Percentiles rank a stretch among this genome's conserved stretches.
Evolutionary conservation across 495 filamentous ascomycete genomes (phyloP).

Genomic region (Penicillium simplicissimum): DNA sequence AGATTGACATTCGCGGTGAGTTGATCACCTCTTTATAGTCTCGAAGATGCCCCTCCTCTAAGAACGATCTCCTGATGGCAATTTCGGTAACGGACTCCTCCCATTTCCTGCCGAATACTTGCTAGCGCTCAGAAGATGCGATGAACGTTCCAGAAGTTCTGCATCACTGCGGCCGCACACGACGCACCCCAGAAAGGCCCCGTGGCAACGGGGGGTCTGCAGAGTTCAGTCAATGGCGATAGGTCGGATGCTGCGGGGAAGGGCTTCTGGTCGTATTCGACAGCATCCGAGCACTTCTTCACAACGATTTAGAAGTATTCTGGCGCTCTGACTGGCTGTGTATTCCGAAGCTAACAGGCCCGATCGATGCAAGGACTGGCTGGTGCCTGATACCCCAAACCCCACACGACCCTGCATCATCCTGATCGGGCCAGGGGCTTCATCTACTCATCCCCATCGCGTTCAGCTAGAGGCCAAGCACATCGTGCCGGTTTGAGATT

Average conservation of each 20-base stretch:
- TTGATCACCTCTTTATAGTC: background rate
- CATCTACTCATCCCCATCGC: background rate
- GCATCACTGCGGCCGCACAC: background rate
- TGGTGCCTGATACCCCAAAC: background rate
- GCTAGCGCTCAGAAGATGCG: background rate
- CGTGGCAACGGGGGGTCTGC: background rate
- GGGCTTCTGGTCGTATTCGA: constrained; percentile 1
- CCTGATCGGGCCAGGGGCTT: background rate
- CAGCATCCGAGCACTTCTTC: constrained; percentile 2
- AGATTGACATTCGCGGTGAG: background rate
- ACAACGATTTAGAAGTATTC: background rate
- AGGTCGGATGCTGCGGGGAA: constrained; percentile 5
- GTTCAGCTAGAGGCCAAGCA: background rate
- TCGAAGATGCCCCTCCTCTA: background rate
- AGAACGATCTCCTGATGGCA: background rate
- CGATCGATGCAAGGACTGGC: background rate
- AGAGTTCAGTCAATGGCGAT: constrained; percentile 4
- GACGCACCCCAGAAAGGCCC: background rate
- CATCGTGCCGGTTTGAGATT: background rate
- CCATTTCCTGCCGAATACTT: background rate
- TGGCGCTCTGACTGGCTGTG: background rate
- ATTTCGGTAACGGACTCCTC: background rate
- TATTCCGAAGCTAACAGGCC: constrained; percentile 1
- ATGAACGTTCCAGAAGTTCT: constrained; percentile 5
- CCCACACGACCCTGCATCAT: background rate